These are phyloP conservation scores for Sanghuangporus weigelae DNA, from an alignment of 1,284 basidiomycete species.

Conservation along the genomic window DNA sequence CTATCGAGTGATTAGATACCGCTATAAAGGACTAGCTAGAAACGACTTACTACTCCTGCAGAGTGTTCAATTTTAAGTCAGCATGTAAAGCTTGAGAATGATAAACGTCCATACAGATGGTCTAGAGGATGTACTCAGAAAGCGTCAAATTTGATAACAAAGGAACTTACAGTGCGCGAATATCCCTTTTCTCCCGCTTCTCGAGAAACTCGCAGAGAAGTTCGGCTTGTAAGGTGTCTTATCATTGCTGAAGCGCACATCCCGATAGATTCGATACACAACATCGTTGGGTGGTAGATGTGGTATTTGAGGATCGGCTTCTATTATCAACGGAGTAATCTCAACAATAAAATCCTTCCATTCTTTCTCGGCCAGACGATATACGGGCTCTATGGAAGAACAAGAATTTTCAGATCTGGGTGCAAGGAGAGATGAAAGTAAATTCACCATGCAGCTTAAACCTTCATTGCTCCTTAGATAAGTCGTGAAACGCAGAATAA, in stretches of 20 bases:
- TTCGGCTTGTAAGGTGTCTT: constrained; percentile 89
- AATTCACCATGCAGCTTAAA: constrained; percentile 67
- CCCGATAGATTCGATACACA: constrained; percentile 79
- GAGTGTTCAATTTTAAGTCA: not conserved
- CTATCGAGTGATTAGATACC: constrained; percentile 30
- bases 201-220: constrained; percentile 74
- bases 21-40: not conserved
- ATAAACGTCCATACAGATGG: constrained; percentile 29
- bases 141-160: not conserved
- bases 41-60: not conserved
- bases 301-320: constrained; percentile 77
- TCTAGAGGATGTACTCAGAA: constrained; percentile 28
- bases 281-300: constrained; percentile 83
- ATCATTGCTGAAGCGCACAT: constrained; percentile 88
- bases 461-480: constrained; percentile 34
- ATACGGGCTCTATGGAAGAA: constrained; percentile 67
- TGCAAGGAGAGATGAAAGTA: constrained; percentile 1
- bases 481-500: not conserved
- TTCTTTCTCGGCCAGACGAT: constrained; percentile 78
- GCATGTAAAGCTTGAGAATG: not conserved
- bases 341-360: constrained; percentile 80
- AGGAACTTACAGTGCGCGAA: constrained; percentile 65
- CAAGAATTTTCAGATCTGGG: not conserved
- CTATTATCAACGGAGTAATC: constrained; percentile 61
- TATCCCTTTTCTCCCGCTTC: constrained; percentile 74